Base-by-base conservation (phyloP, 129 eudicot species). In the Sambucus nigra region DNA sequence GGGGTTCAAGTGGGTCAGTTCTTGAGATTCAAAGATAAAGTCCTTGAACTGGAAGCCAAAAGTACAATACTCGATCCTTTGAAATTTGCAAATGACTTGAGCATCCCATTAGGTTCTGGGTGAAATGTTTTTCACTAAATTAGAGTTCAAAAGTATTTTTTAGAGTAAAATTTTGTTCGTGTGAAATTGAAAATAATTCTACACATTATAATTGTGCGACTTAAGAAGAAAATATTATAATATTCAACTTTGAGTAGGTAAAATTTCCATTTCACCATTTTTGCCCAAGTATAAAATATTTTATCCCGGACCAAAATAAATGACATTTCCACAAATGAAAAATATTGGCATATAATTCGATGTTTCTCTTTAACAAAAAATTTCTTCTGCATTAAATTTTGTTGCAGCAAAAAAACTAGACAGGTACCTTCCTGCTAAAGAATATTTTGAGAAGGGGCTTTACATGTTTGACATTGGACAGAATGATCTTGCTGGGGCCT, bases 401-500 rank as follows among this genome's bases (percentile, higher is more conserved):
- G 31, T 21, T 42, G 55, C 71, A 84, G 97, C 80, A 26, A 81
- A 59, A 55, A 89, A 61, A 69, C 63, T 65, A 45, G 77, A 76
- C 29, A 81, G 79, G 79, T 89, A 84, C 68, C 25, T 89, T 35
- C 97, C 97, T 5, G 62, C 75, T 47, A 60, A 59, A 54, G 95
- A 81, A 22, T 81, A 45, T 57, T 89, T 89, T 47, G 66, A 60
- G 57, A 69, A 74, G 67, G 97, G 77, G 51, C 88, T 89, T 47
- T 89, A 84, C 75, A 84, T 74, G 93, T 89, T 89, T 31, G 97
- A 89, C 48, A 81, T 89, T 44, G 97, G 95, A 72, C 94, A 89
- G 75, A 84, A 89, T 45, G 97, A 89, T 66, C 68, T 89, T 44
- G 83, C 86, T 22, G 86, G 88, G 55, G 88, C 83, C 40, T 89